Conservation (phyloP, 148 eudicot genomes). For the Bassia scoparia region DNA sequence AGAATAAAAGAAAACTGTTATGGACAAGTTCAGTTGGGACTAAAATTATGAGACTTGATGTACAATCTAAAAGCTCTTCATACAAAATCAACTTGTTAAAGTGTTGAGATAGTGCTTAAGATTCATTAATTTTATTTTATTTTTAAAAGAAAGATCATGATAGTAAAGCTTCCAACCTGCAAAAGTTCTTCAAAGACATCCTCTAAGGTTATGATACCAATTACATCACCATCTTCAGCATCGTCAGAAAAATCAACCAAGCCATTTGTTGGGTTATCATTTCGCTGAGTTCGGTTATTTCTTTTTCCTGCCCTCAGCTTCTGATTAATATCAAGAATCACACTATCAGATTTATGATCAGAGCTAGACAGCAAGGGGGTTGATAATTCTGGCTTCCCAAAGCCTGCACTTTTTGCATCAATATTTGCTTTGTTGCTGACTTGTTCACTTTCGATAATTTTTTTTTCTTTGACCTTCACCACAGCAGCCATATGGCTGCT, state of each 20-base stretch:
- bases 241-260: no score
- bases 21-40: neutral
- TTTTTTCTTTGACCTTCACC: slow-evolving; percentile 55
- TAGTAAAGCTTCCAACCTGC: no score
- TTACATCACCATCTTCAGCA: no score
- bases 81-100: neutral
- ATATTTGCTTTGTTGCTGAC: slow-evolving; percentile 27
- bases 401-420: slow-evolving; percentile 25
- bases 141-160: no score
- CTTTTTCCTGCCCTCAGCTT: slow-evolving; percentile 12
- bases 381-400: slow-evolving; percentile 35
- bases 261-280: slow-evolving; percentile 31
- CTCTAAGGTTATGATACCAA: no score
- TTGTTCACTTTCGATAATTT: slow-evolving; percentile 24
- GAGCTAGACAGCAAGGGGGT: slow-evolving; percentile 48
- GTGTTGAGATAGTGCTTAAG: neutral
- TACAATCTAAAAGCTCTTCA: neutral
- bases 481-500: slow-evolving; percentile 99
- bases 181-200: no score
- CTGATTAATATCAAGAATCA: slow-evolving; percentile 43
- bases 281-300: slow-evolving; percentile 26
- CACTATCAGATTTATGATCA: slow-evolving; percentile 34
- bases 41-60: neutral
- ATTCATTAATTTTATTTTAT: no score
- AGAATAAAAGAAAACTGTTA: neutral